Conservation (phyloP, 2,329 filamentous ascomycete species). For the Fonsecaea pedrosoi region DNA sequence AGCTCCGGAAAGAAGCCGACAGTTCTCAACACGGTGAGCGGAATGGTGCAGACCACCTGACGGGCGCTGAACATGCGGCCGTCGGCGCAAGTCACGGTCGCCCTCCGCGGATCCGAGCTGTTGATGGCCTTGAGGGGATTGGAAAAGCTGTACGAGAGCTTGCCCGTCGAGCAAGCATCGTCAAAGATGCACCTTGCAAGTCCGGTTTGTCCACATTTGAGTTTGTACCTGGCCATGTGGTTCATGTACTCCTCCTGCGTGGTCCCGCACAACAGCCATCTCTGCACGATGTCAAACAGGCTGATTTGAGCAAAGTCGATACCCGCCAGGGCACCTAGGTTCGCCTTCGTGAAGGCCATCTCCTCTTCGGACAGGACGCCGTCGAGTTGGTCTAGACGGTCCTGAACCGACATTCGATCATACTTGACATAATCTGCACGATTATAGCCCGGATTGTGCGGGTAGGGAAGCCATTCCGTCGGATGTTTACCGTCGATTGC, state of each 20-base stretch:
- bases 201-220: conserved; percentile 52
- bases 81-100: conserved; percentile 46
- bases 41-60: conserved; percentile 47
- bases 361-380: background rate
- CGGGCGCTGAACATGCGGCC: conserved; percentile 42
- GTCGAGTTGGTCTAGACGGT: background rate
- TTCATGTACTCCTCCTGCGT: conserved; percentile 41
- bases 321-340: background rate
- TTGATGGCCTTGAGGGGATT: conserved; percentile 46
- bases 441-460: too few relatives aligned
- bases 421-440: too few relatives aligned
- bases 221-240: conserved; percentile 48
- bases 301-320: conserved; percentile 45
- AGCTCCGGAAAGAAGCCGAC: conserved; percentile 38
- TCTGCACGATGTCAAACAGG: too few relatives aligned
- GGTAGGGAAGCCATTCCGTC: too few relatives aligned
- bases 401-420: background rate
- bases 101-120: conserved; percentile 39
- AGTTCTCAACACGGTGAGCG: conserved; percentile 36
- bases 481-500: too few relatives aligned
- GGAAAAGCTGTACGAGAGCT: conserved; percentile 52
- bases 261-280: conserved; percentile 53
- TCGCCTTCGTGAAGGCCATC: background rate
- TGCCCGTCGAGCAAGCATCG: conserved; percentile 50
- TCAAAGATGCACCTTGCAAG: conserved; percentile 55